phyloP scores from a whole-genome alignment of 306 rosid species.

The Aeschynomene evenia region DNA sequence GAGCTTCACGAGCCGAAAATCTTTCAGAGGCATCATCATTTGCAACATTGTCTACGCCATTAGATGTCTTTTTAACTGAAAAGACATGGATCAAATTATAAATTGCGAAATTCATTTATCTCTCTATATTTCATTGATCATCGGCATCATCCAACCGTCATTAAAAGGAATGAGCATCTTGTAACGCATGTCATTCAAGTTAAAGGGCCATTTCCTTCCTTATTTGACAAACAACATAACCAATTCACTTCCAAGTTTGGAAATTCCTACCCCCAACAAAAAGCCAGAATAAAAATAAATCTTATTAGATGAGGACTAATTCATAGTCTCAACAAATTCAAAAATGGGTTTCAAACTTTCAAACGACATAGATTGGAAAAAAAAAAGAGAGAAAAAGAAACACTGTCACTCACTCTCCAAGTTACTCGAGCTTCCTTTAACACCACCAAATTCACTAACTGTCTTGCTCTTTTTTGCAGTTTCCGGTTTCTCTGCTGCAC shows the following conservation, averaged over 20 bases:
- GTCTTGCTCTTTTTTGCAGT: slow-evolving; percentile 61
- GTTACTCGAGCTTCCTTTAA: slow-evolving; percentile 29
- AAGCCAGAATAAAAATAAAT: neutral
- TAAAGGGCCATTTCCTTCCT: neutral
- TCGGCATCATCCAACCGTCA: neutral
- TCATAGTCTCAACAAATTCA: neutral
- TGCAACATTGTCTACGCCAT: slow-evolving; percentile 36
- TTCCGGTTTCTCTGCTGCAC: slow-evolving; percentile 36
- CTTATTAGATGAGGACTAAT: neutral
- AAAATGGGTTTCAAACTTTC: neutral
- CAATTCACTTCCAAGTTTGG: neutral
- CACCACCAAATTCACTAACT: slow-evolving; percentile 26
- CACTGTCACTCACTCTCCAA: slow-evolving; percentile 51
- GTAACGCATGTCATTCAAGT: neutral
- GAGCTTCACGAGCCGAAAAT: slow-evolving; percentile 66
- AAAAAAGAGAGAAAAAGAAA: neutral
- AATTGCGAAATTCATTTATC: neutral
- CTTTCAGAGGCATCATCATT: slow-evolving; percentile 57
- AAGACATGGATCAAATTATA: slow-evolving; percentile 6
- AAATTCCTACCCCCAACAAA: neutral
- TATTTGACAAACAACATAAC: neutral
- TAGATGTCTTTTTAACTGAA: slow-evolving; percentile 52
- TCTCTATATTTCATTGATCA: neutral
- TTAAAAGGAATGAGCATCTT: neutral
- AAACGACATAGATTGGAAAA: neutral